Evolutionary conservation across 2,329 filamentous ascomycete species (phyloP), one percentile per base, ranked within the genome.

Genomic region (Arthroderma sp.): DNA sequence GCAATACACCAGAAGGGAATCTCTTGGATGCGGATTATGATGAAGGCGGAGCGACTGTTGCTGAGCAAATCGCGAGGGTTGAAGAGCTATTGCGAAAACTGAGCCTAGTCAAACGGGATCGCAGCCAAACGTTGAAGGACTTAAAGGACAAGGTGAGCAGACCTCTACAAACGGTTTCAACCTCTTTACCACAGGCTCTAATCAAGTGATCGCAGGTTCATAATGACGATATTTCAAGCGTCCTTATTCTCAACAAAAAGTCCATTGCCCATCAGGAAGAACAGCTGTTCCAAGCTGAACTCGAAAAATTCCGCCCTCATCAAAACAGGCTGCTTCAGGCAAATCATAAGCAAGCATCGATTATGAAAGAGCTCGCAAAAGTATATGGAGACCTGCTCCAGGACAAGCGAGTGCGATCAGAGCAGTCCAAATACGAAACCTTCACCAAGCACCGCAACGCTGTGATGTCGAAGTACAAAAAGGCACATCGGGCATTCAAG

Each of bases 161-260:
- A 1, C 15, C 9, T 22, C 15, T 22, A 22, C 15, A 22, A 22
- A 22, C 15, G 30, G 8, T 6, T 37, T 8, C 8, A 33, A 11
- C 9, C 28, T 29, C 7, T 5, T 4, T 9, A 28, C 6, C 29
- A 28, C 15, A 29, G 10, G 31, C 40, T 27, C 29, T 27, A 10
- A 37, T 33, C 33, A 11, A 15, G 28, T 15, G 9, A 36, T 41
- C 4, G n/a, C 36, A 95, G 89, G 82, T 89, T 43, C 89, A 94
- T 65, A 86, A 83, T 52, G 93, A 98, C 58, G 93, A 98, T 57
- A 98, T 98, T 51, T 95, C 88, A 4, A 91, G 94, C 58, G 88
- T 96, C 8, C 72, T 98, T 48, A 98, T 98, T 45, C 70, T 98
- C 47, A 98, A 98, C 72, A 96, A 96, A 62, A 98, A 96, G 65